phyloP scores from a whole-genome alignment of 257 asterid genomes.

The Solanum chiquidenum region DNA sequence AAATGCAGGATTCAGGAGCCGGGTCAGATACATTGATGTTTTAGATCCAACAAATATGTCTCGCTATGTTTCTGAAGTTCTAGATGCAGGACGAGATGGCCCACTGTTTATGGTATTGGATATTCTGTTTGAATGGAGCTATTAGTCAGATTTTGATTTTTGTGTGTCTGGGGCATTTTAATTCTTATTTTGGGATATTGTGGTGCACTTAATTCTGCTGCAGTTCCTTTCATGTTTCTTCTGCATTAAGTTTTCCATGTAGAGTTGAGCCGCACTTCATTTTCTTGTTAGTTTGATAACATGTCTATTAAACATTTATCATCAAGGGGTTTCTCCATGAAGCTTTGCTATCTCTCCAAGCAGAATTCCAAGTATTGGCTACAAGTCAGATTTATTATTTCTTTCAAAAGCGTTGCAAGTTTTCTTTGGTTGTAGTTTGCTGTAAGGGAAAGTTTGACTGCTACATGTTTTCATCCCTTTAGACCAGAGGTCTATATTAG shows the following conservation, averaged over 20 bases:
- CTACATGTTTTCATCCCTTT: background rate
- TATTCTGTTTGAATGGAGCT: background rate
- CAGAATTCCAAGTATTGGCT: background rate
- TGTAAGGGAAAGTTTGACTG: background rate
- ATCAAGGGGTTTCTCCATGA: background rate
- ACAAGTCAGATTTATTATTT: background rate
- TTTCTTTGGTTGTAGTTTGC: background rate
- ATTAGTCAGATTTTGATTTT: background rate
- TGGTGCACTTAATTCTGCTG: background rate
- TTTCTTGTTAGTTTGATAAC: background rate
- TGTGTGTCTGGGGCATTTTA: background rate
- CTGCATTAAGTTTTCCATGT: background rate
- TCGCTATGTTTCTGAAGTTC: constrained; percentile 70
- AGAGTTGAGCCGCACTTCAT: background rate
- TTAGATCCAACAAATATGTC: constrained; percentile 68
- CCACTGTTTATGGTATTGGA: constrained; percentile 76
- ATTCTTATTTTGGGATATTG: background rate
- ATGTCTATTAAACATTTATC: background rate
- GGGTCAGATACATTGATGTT: constrained; percentile 66
- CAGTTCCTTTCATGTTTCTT: background rate
- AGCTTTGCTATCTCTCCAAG: background rate
- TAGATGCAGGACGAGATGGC: constrained; percentile 68
- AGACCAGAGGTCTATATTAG: background rate
- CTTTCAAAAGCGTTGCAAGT: background rate
- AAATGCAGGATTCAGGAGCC: constrained; percentile 84